Conservation (phyloP, 768 basidiomycete species). For the Dictyophora rubrovolvata region DNA sequence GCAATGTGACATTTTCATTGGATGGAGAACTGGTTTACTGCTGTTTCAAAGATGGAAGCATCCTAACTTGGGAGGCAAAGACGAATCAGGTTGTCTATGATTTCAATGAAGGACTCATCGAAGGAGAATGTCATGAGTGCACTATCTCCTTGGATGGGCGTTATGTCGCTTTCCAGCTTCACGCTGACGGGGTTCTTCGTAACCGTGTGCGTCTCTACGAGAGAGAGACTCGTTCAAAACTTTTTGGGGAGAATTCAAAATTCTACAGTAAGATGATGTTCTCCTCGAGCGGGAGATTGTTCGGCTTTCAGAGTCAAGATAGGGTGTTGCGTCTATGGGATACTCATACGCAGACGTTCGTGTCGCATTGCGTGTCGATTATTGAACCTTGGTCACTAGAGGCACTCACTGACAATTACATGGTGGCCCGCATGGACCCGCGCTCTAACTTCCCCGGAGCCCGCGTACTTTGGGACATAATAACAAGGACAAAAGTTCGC, state of each 20-base stretch:
- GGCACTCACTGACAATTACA: no score
- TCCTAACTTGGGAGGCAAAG: background rate
- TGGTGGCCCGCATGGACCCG: no score
- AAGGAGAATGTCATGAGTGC: constrained; percentile 1
- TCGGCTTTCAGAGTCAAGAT: constrained; percentile 1
- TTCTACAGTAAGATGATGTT: constrained; percentile 2
- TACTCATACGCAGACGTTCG: background rate
- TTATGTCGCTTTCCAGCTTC: constrained; percentile 9
- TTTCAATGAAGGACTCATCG: background rate
- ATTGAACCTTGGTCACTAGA: no score
- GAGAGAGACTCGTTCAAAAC: background rate
- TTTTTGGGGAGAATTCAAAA: background rate
- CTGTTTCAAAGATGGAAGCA: background rate
- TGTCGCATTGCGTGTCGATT: no score
- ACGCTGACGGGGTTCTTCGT: background rate
- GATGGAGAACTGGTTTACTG: background rate
- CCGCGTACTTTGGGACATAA: no score
- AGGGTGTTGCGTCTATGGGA: constrained; percentile 3
- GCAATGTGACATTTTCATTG: background rate
- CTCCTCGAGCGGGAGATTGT: background rate
- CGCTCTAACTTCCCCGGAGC: no score
- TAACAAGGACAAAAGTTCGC: no score
- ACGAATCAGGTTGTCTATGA: background rate
- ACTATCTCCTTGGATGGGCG: constrained; percentile 6
- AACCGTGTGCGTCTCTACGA: background rate